Base-by-base conservation (phyloP, 176 grass and related monocot genomes). In the Paspalum vaginatum region DNA sequence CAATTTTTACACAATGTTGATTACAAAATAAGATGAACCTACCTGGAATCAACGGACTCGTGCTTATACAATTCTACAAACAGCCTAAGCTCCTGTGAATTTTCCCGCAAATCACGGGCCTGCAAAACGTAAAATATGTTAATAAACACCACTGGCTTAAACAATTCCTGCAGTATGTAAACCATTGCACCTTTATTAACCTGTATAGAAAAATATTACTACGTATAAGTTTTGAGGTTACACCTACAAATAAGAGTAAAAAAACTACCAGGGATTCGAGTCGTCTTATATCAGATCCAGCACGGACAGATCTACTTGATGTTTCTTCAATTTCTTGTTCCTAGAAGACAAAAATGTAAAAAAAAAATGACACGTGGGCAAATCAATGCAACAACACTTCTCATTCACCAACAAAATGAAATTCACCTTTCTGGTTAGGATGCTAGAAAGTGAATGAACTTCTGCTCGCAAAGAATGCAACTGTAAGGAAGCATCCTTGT, bases 401-500 rank as follows among this genome's bases (percentile, higher is more conserved):
- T 4, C 79, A 51, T 55, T 51, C 56, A 49, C 16, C 24, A 74
- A 58, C 1, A 80, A 65, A 50, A 66, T 1, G 10, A 81, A 78
- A 61, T 56, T 78, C 90, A 90, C 97, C 82, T 93, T 96, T 79
- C 81, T 75, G 9, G 82, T 76, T 74, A 91, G 76, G 46, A 91
- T 88, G 79, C 77, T 74, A 86, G 85, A 91, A 88, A 93, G 87
- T 57, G 82, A 96, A 56, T 88, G 82, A 65, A 96, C 82, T 88
- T 96, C 89, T 9, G 91, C 88, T 79, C 91, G 91, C 63, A 90
- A 73, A 75, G 87, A 91, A 86, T 91, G 87, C 85, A 99, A 82
- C 10, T 87, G 82, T 77, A 79, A 79, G 54, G 87, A 61, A 68
- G 69, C 88, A 53, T 91, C 79, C 87, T 93, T 99, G 78, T 96